Base-by-base conservation (phyloP, 306 rosid species). In the Fragaria vesca region DNA sequence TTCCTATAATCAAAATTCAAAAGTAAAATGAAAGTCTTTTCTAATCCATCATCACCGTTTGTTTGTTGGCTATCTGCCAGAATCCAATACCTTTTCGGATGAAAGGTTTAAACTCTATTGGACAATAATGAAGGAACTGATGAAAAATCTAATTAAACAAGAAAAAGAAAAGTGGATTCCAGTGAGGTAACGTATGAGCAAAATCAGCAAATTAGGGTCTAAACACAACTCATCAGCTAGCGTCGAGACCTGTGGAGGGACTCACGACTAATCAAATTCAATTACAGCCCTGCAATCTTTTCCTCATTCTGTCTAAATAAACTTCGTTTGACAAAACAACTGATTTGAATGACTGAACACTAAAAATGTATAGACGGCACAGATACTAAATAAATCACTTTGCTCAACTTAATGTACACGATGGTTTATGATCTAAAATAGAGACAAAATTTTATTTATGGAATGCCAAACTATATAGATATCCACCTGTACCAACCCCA, bases 401-500 rank as follows among this genome's bases (percentile, higher is more conserved):
- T 67, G 76, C 88, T 84, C 82, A 80, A 55, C 79, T 32, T 75
- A 50, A 68, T 74, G 74, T 80, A 72, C 82, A 69, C 32, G 68
- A 82, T 88, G 75, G 79, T 61, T 54, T 50, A 45, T 60, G 82
- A 76, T 75, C 80, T 61, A 63, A 73, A 79, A 54, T 51, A 28
- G 84, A 78, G 73, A 80, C 61, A 76, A 89, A 83, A 72, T 38
- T 51, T 79, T 87, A 81, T 85, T 85, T 75, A 82, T 68, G 71
- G 74, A 73, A 69, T 69, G 78, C 76, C 68, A 78, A 87, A 76
- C 81, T 75, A 69, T 74, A 73, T 75, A 83, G 82, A 89, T 78
- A 85, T 86, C 86, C 87, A 87, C 83, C 90, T 79, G 80, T 71
- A 48, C 82, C 80, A 84, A 83, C 79, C 78, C 76, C 74, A 84